Base-by-base conservation (phyloP, 2,329 filamentous ascomycete species). In the Apiospora hydei region DNA sequence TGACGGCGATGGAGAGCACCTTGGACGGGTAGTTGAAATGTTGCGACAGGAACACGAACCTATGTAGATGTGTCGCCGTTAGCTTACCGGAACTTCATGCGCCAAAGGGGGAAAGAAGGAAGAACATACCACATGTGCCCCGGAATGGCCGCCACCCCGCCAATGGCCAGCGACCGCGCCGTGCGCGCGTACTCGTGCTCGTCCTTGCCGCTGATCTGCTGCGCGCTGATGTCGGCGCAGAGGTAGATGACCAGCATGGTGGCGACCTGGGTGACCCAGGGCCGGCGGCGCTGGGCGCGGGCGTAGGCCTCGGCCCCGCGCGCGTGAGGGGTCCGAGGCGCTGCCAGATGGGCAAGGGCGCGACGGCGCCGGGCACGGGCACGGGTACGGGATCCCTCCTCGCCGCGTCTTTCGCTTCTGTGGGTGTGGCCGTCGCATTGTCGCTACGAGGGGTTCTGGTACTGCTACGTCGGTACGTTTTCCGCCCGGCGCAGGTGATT, bases 1-100 rank as follows among this genome's bases (percentile, higher is more conserved):
- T 97, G 71, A 90, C 90, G 43, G 86, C 85, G 44, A 98, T 86
- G 2, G 93, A 95, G 68, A 94, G 82, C 49, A 89, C 77, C 76
- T 91, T 92, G 43, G 93, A 95, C 10, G 89, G 77, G 82, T 94
- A 97, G 84, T 98, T 98, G 88, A 98, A 98, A 82, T 91, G 88
- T 72, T 89, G 87, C 57, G 93, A 92, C 18, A 98, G 88, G 83
- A 92, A 97, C 76, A 95, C 86, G 83, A 94, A 93, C 92, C 92
- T 94, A 26, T 21, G 34, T 41, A 26, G 44, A 67, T 16, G 26
- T 44, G 1, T 8, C 34, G 3, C 18, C 6, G 57, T 67, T 53
- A 72, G 67, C 51, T 34, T 10, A 61, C 53, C 49, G 43, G 57
- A 70, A 46, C n/a, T 26, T 67, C 69, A 66, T 34, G 69, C 46